phyloP scores from a whole-genome alignment of 2,329 filamentous ascomycete species.

The Penicillium sp. region DNA sequence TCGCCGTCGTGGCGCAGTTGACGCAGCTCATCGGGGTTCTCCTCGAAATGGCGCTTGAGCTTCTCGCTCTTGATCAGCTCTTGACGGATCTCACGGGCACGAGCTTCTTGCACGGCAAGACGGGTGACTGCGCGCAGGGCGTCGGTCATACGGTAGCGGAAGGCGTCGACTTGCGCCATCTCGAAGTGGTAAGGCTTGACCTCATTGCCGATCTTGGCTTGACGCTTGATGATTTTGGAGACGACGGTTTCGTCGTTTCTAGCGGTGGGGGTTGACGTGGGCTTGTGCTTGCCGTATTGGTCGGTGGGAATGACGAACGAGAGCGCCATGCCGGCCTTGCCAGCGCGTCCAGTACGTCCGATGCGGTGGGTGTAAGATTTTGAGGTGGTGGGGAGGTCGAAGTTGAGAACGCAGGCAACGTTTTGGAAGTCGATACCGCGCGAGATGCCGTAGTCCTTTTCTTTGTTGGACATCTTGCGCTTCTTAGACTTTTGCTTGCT shows the following conservation, averaged over 20 bases:
- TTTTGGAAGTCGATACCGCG: constrained; percentile 97
- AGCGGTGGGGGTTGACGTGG: constrained; percentile 75
- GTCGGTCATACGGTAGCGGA: constrained; percentile 93
- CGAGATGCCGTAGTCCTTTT: constrained; percentile 93
- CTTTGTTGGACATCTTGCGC: constrained; percentile 70
- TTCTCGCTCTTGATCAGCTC: constrained; percentile 95
- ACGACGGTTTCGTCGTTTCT: constrained; percentile 87
- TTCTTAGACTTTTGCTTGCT: constrained; percentile 53
- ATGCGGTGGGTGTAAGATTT: constrained; percentile 98
- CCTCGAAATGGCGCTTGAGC: constrained; percentile 92
- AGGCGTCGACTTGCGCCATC: constrained; percentile 90
- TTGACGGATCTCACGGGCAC: constrained; percentile 83
- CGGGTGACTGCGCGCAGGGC: constrained; percentile 88
- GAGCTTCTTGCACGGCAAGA: constrained; percentile 86
- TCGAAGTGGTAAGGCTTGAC: constrained; percentile 93
- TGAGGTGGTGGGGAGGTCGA: constrained; percentile 85
- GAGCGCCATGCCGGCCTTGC: constrained; percentile 91
- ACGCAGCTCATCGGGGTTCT: constrained; percentile 87
- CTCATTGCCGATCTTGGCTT: constrained; percentile 77
- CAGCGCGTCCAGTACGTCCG: constrained; percentile 88
- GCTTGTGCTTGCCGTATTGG: constrained; percentile 85
- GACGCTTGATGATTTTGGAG: constrained; percentile 77
- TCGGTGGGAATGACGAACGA: constrained; percentile 88
- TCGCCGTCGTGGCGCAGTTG: constrained; percentile 92
- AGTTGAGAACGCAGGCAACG: constrained; percentile 93